These are phyloP conservation scores for Colletotrichum australisinense DNA, from an alignment of 2,329 filamentous ascomycete species.

Conservation along the genomic window DNA sequence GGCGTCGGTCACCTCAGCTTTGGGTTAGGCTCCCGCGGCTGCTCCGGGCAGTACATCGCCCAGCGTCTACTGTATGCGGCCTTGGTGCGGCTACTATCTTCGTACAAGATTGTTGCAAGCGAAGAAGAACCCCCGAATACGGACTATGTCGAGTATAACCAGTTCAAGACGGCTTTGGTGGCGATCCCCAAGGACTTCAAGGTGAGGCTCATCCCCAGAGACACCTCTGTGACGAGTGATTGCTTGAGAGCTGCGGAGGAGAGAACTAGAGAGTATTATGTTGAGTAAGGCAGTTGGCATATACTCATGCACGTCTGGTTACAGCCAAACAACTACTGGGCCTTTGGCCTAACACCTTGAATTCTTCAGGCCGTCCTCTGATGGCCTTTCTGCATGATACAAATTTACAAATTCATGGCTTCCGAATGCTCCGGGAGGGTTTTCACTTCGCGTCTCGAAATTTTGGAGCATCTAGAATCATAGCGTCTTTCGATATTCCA, in stretches of 20 bases:
- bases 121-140: constrained; percentile 61
- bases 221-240: constrained; percentile 45
- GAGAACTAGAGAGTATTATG: background rate
- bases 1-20: constrained; percentile 73
- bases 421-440: too few relatives aligned
- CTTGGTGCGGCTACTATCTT: constrained; percentile 68
- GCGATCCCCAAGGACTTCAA: constrained; percentile 74
- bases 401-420: background rate
- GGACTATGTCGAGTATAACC: constrained; percentile 67
- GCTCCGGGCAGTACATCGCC: constrained; percentile 71
- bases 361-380: background rate
- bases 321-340: background rate
- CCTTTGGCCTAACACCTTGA: too few relatives aligned
- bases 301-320: too few relatives aligned
- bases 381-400: background rate
- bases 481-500: background rate
- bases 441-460: too few relatives aligned
- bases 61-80: constrained; percentile 73
- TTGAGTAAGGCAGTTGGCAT: background rate
- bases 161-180: constrained; percentile 67
- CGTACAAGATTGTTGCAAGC: constrained; percentile 61
- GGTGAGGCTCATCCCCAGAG: constrained; percentile 62
- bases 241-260: background rate
- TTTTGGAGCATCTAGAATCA: too few relatives aligned
- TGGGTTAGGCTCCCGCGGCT: constrained; percentile 73